phyloP scores from a whole-genome alignment of 768 basidiomycete species.

The Trichaptum fuscoviolaceum region DNA sequence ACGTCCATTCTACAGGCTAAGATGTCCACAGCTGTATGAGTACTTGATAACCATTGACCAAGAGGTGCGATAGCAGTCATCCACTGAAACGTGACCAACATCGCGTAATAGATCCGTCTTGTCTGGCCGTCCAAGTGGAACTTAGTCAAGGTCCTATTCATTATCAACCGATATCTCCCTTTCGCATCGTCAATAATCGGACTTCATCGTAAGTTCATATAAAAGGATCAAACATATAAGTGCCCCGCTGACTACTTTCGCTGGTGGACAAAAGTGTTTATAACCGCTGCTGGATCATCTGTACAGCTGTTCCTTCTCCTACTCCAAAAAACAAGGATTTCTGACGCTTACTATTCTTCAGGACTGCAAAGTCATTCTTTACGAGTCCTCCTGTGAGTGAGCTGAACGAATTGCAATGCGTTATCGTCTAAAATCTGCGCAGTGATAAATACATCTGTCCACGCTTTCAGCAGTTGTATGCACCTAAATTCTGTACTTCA shows the following conservation, averaged over 20 bases:
- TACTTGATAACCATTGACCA: background rate
- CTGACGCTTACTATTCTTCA: background rate
- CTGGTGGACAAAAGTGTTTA: no score
- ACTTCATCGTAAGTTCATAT: background rate
- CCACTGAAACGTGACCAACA: background rate
- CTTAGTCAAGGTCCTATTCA: background rate
- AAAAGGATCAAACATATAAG: background rate
- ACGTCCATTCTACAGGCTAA: background rate
- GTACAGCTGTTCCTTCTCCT: no score
- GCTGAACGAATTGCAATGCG: no score
- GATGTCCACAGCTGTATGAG: background rate
- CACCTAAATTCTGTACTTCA: background rate
- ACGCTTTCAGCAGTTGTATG: background rate
- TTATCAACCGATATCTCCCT: background rate
- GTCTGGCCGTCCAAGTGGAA: slow-evolving; percentile 2
- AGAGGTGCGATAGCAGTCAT: background rate
- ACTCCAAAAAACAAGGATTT: no score
- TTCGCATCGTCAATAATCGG: background rate
- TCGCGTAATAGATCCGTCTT: background rate
- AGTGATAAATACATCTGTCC: background rate
- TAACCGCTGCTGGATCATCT: no score
- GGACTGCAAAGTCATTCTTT: background rate
- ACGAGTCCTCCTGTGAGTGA: background rate
- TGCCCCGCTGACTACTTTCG: no score
- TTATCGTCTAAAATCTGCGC: background rate